A percentile compares a stretch with the other conserved stretches of the same genome.
phyloP scores from a whole-genome alignment of 176 grass and related monocot genomes.

The Alopecurus myosuroides region DNA sequence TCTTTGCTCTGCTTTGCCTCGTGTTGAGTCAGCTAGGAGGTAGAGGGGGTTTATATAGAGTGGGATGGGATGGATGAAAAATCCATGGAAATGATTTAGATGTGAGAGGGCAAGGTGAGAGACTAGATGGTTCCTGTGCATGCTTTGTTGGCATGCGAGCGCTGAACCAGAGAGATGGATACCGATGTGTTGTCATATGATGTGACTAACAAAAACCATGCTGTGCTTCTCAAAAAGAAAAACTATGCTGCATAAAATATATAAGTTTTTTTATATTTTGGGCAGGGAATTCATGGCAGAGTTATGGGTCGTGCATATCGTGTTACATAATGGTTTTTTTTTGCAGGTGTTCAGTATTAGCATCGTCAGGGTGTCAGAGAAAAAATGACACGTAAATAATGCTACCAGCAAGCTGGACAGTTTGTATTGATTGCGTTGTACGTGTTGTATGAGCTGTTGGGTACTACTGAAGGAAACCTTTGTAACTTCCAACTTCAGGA shows the following conservation, averaged over 20 bases:
- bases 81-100: not conserved
- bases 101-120: not conserved
- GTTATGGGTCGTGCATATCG: not conserved
- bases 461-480: not conserved
- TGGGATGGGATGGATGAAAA: not conserved
- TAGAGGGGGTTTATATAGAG: slow-evolving; percentile 21
- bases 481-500: not conserved
- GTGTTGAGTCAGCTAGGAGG: not conserved
- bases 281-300: not conserved
- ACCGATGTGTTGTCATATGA: not conserved
- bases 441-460: not conserved
- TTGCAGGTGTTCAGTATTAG: not conserved
- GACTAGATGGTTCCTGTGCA: not conserved
- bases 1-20: not conserved
- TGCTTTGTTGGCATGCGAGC: not conserved
- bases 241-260: too few relatives aligned
- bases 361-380: not conserved
- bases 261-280: not conserved
- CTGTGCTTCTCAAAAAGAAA: too few relatives aligned
- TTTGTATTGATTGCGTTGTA: not conserved
- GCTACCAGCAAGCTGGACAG: not conserved
- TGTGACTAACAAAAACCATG: not conserved
- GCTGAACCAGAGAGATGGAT: not conserved
- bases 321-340: not conserved
- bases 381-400: not conserved